phyloP scores from a whole-genome alignment of 805 yeast species.

The Saccharomyces jurei region DNA sequence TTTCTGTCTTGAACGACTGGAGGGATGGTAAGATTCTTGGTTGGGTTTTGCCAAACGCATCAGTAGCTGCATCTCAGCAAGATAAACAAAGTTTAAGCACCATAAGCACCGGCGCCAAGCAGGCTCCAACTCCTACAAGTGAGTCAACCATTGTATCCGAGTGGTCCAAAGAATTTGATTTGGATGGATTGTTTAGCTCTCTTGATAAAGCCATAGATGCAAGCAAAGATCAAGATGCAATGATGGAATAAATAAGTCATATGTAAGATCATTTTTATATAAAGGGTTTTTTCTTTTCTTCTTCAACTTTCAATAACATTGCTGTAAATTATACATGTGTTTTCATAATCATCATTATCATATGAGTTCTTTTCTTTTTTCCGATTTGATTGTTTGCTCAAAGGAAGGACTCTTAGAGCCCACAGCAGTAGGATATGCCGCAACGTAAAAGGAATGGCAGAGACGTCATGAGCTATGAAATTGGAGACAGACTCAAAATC shows the following conservation, averaged over 20 bases:
- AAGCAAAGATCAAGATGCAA: conserved; percentile 17
- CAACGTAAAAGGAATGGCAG: not conserved
- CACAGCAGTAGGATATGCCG: not conserved
- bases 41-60: conserved; percentile 71
- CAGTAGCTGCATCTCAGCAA: conserved; percentile 24
- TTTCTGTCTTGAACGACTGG: conserved; percentile 85
- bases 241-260: conserved; percentile 7
- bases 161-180: conserved; percentile 92
- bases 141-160: conserved; percentile 74
- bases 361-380: not conserved
- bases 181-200: conserved; percentile 64
- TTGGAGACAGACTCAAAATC: conserved; percentile 30
- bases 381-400: not conserved
- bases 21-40: conserved; percentile 91
- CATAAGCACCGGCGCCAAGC: conserved; percentile 29
- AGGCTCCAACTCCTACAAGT: conserved; percentile 39
- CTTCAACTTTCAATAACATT: not conserved
- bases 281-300: not conserved
- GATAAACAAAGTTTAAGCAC: conserved; percentile 27
- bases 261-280: not conserved
- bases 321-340: not conserved
- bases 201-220: conserved; percentile 30
- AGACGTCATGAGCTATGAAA: conserved; percentile 5
- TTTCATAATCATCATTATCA: not conserved
- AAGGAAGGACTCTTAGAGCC: not conserved